These are phyloP conservation scores for Prunus persica DNA, from an alignment of 306 rosid genomes.

Conservation along the genomic window Prunus_persica_NCBIv2 NC_034009.1:38453001-38453500, in stretches of 20 bases:
- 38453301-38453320: neutral
- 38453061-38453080: rapidly evolving
- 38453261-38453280: neutral
- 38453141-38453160: neutral
- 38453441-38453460: neutral
- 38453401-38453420: neutral
- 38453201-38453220: neutral
- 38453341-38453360: neutral
- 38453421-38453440: rapidly evolving
- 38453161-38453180: constrained; percentile 22
- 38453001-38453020: neutral
- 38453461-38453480: neutral
- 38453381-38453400: neutral
- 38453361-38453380: neutral
- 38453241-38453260: neutral
- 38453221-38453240: neutral
- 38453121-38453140: neutral
- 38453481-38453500: constrained; percentile 5
- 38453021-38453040: neutral
- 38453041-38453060: neutral
- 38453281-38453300: rapidly evolving
- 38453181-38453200: constrained; percentile 27
- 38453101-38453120: neutral
- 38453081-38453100: neutral
- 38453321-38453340: neutral